Percentiles rank a stretch among this genome's conserved stretches.
phyloP scores from a whole-genome alignment of 2,329 filamentous ascomycete species.

The Fusarium succisae region DNA sequence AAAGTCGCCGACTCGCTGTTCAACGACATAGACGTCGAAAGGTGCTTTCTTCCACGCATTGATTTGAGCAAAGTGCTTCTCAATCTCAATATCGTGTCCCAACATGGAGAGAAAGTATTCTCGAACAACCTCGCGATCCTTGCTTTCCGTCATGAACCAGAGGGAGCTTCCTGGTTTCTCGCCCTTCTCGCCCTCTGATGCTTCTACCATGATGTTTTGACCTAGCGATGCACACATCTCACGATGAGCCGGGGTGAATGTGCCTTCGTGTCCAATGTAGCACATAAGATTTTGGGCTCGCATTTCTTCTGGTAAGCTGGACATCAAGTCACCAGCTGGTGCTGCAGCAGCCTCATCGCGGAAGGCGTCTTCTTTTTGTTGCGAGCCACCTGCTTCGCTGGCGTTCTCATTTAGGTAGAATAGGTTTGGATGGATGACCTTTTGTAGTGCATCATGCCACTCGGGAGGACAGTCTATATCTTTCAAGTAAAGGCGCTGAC shows the following conservation, averaged over 20 bases:
- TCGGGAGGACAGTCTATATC: conserved; percentile 93
- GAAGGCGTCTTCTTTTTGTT: conserved; percentile 51
- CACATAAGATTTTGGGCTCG: conserved; percentile 97
- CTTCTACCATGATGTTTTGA: conserved; percentile 98
- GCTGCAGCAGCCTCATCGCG: conserved; percentile 68
- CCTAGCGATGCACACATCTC: conserved; percentile 98
- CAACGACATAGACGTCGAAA: conserved; percentile 91
- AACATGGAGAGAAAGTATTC: conserved; percentile 95
- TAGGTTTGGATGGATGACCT: conserved; percentile 80
- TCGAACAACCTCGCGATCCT: conserved; percentile 87
- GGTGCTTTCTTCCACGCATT: conserved; percentile 96
- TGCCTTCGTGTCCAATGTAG: conserved; percentile 97
- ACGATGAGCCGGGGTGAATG: conserved; percentile 92
- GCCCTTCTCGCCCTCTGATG: conserved; percentile 76
- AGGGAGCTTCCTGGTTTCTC: conserved; percentile 89
- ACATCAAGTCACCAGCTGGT: conserved; percentile 92
- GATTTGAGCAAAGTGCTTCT: conserved; percentile 95
- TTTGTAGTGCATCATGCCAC: conserved; percentile 83
- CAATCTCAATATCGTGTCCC: conserved; percentile 95
- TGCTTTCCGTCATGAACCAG: conserved; percentile 99
- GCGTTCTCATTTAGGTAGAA: conserved; percentile 91
- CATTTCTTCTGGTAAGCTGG: conserved; percentile 85
- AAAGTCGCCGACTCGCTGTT: conserved; percentile 90
- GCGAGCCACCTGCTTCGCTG: conserved; percentile 49
- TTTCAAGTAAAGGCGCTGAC: conserved; percentile 92